Conservation (phyloP, 305 asterid genomes). For the Plantago rigida region DNA sequence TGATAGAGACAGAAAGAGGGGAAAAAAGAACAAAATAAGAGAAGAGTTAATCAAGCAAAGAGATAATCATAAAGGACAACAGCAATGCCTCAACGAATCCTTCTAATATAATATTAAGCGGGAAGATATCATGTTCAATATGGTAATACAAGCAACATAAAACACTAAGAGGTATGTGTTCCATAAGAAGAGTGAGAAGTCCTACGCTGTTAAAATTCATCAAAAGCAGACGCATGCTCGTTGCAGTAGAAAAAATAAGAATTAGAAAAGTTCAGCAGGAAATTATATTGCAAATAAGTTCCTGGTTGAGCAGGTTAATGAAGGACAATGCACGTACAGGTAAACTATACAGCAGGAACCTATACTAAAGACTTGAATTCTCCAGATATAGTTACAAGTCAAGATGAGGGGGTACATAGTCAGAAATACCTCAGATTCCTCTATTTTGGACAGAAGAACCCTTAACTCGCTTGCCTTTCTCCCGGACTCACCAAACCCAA, state of each 20-base stretch:
- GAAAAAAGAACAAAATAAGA: not conserved
- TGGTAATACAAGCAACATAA: too few species aligned
- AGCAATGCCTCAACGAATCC: slow-evolving; percentile 22
- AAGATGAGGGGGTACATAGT: slow-evolving; percentile 1
- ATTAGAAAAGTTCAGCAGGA: slow-evolving; percentile 13
- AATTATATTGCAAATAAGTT: slow-evolving; percentile 14
- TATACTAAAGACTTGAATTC: slow-evolving; percentile 6
- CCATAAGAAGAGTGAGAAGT: too few species aligned
- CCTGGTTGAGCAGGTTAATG: slow-evolving; percentile 5
- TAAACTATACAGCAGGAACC: slow-evolving; percentile 17
- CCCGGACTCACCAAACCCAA: slow-evolving; percentile 98
- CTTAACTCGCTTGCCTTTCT: slow-evolving; percentile 70
- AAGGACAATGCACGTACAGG: slow-evolving; percentile 14
- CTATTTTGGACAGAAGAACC: slow-evolving; percentile 84
- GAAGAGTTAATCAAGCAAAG: slow-evolving; percentile 10
- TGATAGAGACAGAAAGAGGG: slow-evolving; percentile 27
- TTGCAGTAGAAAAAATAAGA: slow-evolving; percentile 8
- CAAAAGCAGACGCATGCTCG: slow-evolving; percentile 4
- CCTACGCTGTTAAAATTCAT: not conserved
- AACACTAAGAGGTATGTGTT: slow-evolving; percentile 9
- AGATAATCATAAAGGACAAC: slow-evolving; percentile 14
- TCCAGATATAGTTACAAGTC: slow-evolving; percentile 11
- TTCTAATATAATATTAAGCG: slow-evolving; percentile 10
- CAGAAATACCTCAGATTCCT: slow-evolving; percentile 79
- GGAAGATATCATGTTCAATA: slow-evolving; percentile 12